Evolutionary conservation across 257 asterid species (phyloP).

Genomic region (Buddleja alternifolia): DNA sequence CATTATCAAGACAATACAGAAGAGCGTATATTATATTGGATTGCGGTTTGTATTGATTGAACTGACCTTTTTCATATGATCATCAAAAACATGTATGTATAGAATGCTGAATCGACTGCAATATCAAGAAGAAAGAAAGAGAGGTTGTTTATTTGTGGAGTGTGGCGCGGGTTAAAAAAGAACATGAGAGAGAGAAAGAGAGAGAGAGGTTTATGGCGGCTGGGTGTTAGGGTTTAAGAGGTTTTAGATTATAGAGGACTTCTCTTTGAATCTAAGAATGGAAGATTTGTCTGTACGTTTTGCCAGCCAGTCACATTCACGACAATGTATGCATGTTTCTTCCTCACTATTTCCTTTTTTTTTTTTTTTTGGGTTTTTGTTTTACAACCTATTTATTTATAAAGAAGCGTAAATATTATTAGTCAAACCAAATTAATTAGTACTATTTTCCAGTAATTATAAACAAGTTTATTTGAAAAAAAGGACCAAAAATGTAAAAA

Average conservation of each 20-base stretch:
- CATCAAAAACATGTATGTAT: neutral
- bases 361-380: too few relatives aligned
- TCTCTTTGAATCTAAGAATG: neutral
- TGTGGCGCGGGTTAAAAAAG: neutral
- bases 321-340: neutral
- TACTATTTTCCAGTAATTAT: too few relatives aligned
- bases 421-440: too few relatives aligned
- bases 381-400: too few relatives aligned
- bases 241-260: neutral
- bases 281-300: neutral
- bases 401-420: too few relatives aligned
- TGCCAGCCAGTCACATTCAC: neutral
- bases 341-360: too few relatives aligned
- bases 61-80: slow-evolving; percentile 22
- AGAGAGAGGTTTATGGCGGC: slow-evolving; percentile 18
- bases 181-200: neutral
- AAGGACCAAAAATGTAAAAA: too few relatives aligned
- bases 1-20: neutral
- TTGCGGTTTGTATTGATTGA: neutral
- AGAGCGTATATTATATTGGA: neutral
- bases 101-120: neutral
- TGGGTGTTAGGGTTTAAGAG: slow-evolving; percentile 22
- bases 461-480: too few relatives aligned
- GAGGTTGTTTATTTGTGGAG: neutral
- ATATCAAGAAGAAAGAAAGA: slow-evolving; percentile 2